phyloP scores from a whole-genome alignment of 495 filamentous ascomycete genomes.

The Annulohypoxylon maeteangense region DNA sequence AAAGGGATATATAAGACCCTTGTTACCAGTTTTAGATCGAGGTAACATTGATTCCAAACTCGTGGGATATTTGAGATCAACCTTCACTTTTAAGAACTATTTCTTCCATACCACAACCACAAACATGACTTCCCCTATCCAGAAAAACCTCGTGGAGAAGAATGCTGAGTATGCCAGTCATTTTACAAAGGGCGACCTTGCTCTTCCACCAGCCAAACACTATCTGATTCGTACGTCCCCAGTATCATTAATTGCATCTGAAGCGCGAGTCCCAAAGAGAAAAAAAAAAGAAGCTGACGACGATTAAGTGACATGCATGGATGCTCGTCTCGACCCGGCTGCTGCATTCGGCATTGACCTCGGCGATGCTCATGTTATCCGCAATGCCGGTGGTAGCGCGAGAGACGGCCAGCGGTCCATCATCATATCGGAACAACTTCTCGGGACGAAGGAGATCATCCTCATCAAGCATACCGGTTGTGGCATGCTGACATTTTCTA shows the following conservation, averaged over 20 bases:
- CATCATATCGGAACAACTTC: constrained; percentile 82
- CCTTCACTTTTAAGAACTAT: neutral
- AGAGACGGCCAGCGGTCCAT: constrained; percentile 77
- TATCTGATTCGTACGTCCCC: constrained; percentile 62
- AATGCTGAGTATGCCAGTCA: constrained; percentile 70
- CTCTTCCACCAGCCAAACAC: constrained; percentile 78
- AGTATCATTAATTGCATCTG: constrained; percentile 1
- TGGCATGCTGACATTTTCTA: constrained; percentile 84
- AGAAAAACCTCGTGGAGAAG: constrained; percentile 64
- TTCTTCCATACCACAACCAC: neutral
- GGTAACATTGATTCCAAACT: neutral
- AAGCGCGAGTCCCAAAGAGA: too few species aligned
- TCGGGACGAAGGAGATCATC: constrained; percentile 81
- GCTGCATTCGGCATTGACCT: constrained; percentile 77
- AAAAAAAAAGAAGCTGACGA: constrained; percentile 28
- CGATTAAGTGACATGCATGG: constrained; percentile 76
- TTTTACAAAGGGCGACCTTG: constrained; percentile 72
- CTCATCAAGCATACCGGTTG: constrained; percentile 84
- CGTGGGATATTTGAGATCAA: neutral
- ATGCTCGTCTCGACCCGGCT: constrained; percentile 80
- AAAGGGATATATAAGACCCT: constrained; percentile 13
- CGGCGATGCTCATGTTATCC: constrained; percentile 84
- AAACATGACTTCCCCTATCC: constrained; percentile 51
- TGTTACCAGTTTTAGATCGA: neutral
- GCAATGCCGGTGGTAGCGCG: constrained; percentile 77